These are phyloP conservation scores for Linanthus parryae DNA, from an alignment of 148 eudicot genomes.

Conservation along the genomic window DNA sequence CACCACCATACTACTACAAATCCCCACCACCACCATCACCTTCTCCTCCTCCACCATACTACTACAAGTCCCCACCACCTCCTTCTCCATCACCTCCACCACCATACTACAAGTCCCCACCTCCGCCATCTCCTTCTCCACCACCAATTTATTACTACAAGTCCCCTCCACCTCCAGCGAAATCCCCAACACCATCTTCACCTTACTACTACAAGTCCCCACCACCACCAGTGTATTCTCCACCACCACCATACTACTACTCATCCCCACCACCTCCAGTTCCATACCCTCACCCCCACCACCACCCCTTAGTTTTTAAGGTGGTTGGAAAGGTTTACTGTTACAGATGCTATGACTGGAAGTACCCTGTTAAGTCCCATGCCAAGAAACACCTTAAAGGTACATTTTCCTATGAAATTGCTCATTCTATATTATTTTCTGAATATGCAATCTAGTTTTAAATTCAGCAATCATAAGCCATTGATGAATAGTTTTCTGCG, in stretches of 20 bases:
- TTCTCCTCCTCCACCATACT: conserved; percentile 30
- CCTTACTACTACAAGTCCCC: conserved; percentile 17
- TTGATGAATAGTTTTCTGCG: too few species aligned
- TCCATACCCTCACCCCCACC: conserved; percentile 11
- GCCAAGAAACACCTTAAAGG: too few species aligned
- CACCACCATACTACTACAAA: conserved; percentile 29
- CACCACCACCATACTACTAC: not conserved
- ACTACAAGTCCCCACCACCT: conserved; percentile 11
- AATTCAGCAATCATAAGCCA: too few species aligned
- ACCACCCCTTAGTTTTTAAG: conserved; percentile 25
- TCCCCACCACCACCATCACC: conserved; percentile 38
- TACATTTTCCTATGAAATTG: too few species aligned
- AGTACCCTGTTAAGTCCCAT: too few species aligned
- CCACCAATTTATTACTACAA: conserved; percentile 30
- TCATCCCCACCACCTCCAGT: conserved; percentile 28
- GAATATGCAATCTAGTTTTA: too few species aligned
- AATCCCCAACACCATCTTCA: conserved; percentile 33
- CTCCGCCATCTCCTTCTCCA: conserved; percentile 19
- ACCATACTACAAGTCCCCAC: conserved; percentile 11
- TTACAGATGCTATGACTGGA: too few species aligned
- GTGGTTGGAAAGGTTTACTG: too few species aligned
- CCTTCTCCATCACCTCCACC: too few species aligned
- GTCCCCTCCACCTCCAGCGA: conserved; percentile 28
- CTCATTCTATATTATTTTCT: too few species aligned
- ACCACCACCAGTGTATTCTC: conserved; percentile 4